A percentile compares a stretch with the other conserved stretches of the same genome.
Evolutionary conservation across 2,329 filamentous ascomycete genomes (phyloP).

Genomic region (Aspergillus flavus): DNA sequence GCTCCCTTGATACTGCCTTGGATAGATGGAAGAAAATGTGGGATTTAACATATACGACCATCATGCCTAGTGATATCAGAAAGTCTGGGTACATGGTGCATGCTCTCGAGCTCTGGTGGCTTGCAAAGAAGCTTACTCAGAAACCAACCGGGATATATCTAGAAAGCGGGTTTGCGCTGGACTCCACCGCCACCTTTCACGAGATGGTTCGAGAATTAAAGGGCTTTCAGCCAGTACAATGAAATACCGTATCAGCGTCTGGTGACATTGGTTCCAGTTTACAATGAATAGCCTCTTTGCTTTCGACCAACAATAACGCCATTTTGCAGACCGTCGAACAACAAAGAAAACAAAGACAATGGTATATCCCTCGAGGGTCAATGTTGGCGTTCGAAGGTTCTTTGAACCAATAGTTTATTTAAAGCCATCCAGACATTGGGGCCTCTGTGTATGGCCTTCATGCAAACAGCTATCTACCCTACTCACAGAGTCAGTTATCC

Average conservation of each 20-base stretch:
- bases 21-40: background rate
- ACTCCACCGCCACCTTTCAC: background rate
- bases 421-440: background rate
- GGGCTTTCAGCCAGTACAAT: background rate
- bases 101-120: background rate
- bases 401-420: background rate
- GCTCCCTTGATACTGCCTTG: background rate
- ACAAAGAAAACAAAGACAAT: background rate
- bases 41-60: background rate
- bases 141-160: background rate
- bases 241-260: rapidly evolving
- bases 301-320: background rate
- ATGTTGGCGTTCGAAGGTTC: background rate
- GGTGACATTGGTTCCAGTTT: background rate
- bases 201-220: background rate
- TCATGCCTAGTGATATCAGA: background rate
- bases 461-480: background rate
- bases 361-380: background rate
- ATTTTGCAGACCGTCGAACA: rapidly evolving
- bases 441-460: background rate
- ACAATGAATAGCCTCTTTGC: background rate
- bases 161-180: background rate
- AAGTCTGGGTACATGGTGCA: background rate
- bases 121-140: background rate
- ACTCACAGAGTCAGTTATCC: too few relatives aligned